Base-by-base conservation (phyloP, 1,139 yeast species). In the Chernovozyma aurita region DNA sequence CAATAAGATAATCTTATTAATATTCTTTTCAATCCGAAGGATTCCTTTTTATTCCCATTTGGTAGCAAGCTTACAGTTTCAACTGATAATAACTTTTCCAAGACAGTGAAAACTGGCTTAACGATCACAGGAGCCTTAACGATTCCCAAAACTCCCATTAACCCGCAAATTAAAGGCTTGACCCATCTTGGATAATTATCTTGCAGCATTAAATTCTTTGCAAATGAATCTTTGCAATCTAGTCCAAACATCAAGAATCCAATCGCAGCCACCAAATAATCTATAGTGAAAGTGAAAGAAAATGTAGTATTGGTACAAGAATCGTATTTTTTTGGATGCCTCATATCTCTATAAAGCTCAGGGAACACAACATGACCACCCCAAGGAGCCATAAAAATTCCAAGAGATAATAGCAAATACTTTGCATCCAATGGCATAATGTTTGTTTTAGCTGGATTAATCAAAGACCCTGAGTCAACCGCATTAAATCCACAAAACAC, bases 321-420 rank as follows among this genome's bases (percentile, higher is more conserved):
- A 15, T 44, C 42, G 42, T 48, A 70, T 38, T 64, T 67, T n/a
- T 44, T 31, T 2, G 92, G 90, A 49, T 82, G 90, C 50, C 87
- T 75, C 95, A 85, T 85, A 55, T 85, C 95, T 32, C 82, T 70
- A 55, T 79, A 82, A 35, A 85, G 65, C 50, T 84, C 86, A 2
- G 95, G 95, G 48, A 84, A 84, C 16, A 85, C 85, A 1, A 94
- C 88, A 56, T 85, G 95, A 3, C 95, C 95, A 43, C 95, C 94
- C 85, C 92, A 85, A 13, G 92, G 90, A 7, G 94, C 85, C 81
- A 85, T 81, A 46, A 84, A 73, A 30, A 85, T 71, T 4, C 95
- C 95, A 43, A 84, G 69, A 4, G 87, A 72, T 26, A 84, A 62
- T 20, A 85, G 67, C 4, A 80, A 67, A 30, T 70, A 62, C 24